Conservation (phyloP, 2,329 filamentous ascomycete genomes). For the Monosporascus sp. region DNA sequence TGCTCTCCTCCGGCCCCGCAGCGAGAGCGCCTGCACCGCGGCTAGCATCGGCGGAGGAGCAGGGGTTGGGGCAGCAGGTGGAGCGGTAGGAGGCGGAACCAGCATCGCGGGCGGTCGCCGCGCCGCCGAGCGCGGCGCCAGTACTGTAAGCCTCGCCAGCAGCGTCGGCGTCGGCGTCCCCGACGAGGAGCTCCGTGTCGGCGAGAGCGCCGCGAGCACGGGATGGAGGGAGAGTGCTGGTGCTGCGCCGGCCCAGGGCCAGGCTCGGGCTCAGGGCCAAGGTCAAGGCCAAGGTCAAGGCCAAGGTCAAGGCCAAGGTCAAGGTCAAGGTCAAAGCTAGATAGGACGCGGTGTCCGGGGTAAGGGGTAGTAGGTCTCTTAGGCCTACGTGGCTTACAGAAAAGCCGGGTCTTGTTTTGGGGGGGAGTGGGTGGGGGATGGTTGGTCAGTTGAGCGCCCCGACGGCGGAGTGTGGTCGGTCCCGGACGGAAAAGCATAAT, state of each 20-base stretch:
- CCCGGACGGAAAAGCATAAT: too few relatives aligned
- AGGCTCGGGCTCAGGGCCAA: too few relatives aligned
- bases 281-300: too few relatives aligned
- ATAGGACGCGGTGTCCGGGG: too few relatives aligned
- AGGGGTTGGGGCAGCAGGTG: slow-evolving; percentile 29
- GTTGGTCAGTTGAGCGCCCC: too few relatives aligned
- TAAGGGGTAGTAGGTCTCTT: too few relatives aligned
- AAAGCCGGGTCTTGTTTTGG: too few relatives aligned
- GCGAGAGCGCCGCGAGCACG: slow-evolving; percentile 55
- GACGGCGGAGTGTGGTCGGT: too few relatives aligned
- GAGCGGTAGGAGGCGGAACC: slow-evolving; percentile 26
- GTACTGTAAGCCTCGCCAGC: slow-evolving; percentile 38
- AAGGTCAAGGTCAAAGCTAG: too few relatives aligned
- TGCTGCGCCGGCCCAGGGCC: not conserved
- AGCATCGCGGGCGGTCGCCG: slow-evolving; percentile 43
- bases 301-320: too few relatives aligned
- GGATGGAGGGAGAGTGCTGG: slow-evolving; percentile 12
- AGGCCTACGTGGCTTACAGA: too few relatives aligned
- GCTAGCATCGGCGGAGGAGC: slow-evolving; percentile 42
- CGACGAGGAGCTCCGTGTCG: slow-evolving; percentile 55
- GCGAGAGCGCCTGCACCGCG: slow-evolving; percentile 49
- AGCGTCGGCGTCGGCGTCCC: slow-evolving; percentile 49
- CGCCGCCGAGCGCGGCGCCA: slow-evolving; percentile 39
- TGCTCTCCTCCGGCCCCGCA: slow-evolving; percentile 26
- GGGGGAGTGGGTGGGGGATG: too few relatives aligned